phyloP scores from a whole-genome alignment of 1,139 yeast genomes.

The Pichiaceae sp. region DNA sequence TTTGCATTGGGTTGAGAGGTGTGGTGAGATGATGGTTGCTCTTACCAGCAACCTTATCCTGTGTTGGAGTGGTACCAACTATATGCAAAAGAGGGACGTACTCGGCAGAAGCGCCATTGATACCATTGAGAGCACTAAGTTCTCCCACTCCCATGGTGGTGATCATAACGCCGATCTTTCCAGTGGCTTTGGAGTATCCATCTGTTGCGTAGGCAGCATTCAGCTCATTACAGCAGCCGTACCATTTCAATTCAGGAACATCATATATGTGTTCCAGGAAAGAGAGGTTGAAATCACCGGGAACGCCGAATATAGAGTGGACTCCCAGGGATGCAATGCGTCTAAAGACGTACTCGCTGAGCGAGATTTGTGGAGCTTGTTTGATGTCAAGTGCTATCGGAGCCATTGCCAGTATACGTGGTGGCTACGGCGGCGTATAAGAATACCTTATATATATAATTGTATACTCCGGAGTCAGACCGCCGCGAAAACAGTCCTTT shows the following conservation, averaged over 20 bases:
- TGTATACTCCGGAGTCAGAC: too few relatives aligned
- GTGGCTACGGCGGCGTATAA: too few relatives aligned
- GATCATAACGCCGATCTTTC: constrained; percentile 22
- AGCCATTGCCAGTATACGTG: too few relatives aligned
- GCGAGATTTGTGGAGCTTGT: constrained; percentile 18
- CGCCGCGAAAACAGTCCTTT: too few relatives aligned
- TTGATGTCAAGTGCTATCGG: constrained; percentile 14
- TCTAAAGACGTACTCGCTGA: constrained; percentile 43
- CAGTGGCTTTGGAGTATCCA: constrained; percentile 29
- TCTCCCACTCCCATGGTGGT: constrained; percentile 87
- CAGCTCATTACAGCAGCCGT: constrained; percentile 26
- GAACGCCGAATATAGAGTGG: constrained; percentile 41
- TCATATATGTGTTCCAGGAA: constrained; percentile 24
- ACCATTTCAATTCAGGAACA: constrained; percentile 23
- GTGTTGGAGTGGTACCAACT: constrained; percentile 65
- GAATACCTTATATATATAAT: too few relatives aligned
- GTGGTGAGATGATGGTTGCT: constrained; percentile 67
- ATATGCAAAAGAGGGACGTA: constrained; percentile 77
- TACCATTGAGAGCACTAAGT: constrained; percentile 75
- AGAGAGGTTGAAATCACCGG: constrained; percentile 29
- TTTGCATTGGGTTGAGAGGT: constrained; percentile 30
- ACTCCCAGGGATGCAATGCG: constrained; percentile 39
- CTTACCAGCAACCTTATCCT: constrained; percentile 18
- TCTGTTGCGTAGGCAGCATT: constrained; percentile 43
- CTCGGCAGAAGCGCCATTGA: constrained; percentile 77